phyloP scores from a whole-genome alignment of 2,329 filamentous ascomycete species.

The Achaetomium macrosporum region DNA sequence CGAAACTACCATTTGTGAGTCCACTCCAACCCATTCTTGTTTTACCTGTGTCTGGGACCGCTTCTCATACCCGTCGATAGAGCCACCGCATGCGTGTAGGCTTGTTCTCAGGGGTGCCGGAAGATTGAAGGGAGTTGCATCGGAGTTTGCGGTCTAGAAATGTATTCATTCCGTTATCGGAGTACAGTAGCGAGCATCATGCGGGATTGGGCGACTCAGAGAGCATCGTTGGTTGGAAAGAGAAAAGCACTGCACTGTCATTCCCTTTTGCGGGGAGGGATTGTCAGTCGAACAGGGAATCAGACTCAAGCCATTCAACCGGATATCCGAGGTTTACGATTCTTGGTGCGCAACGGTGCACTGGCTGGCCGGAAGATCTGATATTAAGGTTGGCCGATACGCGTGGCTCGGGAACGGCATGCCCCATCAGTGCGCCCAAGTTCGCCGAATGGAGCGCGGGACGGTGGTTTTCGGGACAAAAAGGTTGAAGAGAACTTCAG shows the following conservation, averaged over 20 bases:
- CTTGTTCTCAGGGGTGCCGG: constrained; percentile 63
- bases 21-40: constrained; percentile 2
- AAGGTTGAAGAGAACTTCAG: too few relatives aligned
- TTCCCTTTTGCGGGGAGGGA: not conserved
- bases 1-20: constrained; percentile 90
- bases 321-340: not conserved
- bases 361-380: too few relatives aligned
- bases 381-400: too few relatives aligned
- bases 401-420: too few relatives aligned
- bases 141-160: constrained; percentile 14
- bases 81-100: constrained; percentile 74
- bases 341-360: not conserved
- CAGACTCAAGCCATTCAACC: constrained; percentile 5
- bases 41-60: constrained; percentile 17
- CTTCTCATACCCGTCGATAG: constrained; percentile 38
- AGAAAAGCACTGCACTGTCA: not conserved
- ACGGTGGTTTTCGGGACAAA: too few relatives aligned
- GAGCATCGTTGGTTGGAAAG: constrained; percentile 2
- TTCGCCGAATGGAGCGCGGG: too few relatives aligned
- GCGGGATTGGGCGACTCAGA: constrained; percentile 1
- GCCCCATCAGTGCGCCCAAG: too few relatives aligned
- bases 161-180: not conserved
- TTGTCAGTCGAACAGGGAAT: constrained; percentile 9
- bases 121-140: constrained; percentile 41
- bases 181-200: constrained; percentile 11